Percentiles rank a stretch among this genome's conserved stretches.
Conservation (phyloP, 2,329 filamentous ascomycete species). For the Anisogramma anomala region DNA sequence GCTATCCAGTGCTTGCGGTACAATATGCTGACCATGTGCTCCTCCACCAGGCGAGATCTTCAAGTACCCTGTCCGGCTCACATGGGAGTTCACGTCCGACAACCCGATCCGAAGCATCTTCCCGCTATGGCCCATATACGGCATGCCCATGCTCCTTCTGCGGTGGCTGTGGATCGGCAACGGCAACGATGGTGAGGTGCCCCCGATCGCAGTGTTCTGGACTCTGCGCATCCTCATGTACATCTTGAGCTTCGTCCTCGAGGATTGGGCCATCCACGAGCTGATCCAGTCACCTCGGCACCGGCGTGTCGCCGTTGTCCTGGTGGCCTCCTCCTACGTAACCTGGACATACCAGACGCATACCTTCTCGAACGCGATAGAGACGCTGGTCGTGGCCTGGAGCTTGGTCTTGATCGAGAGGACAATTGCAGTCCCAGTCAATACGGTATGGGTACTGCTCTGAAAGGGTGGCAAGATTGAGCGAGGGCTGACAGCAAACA, state of each 20-base stretch:
- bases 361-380: conserved; percentile 95
- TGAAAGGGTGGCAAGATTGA: conserved; percentile 1
- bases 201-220: conserved; percentile 84
- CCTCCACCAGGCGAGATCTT: conserved; percentile 67
- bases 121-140: conserved; percentile 91
- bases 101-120: conserved; percentile 91
- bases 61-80: conserved; percentile 75
- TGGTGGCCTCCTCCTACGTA: conserved; percentile 92
- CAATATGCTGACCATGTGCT: conserved; percentile 3
- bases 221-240: conserved; percentile 85
- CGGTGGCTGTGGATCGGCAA: conserved; percentile 88
- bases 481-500: conserved; percentile 26
- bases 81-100: conserved; percentile 91
- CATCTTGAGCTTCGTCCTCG: conserved; percentile 83
- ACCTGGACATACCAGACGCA: conserved; percentile 99
- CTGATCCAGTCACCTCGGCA: conserved; percentile 64
- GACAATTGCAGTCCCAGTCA: conserved; percentile 48
- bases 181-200: conserved; percentile 61
- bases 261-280: conserved; percentile 96
- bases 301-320: conserved; percentile 62
- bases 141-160: conserved; percentile 81
- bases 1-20: background rate
- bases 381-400: conserved; percentile 89
- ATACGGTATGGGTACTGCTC: conserved; percentile 46
- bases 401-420: conserved; percentile 82